phyloP scores from a whole-genome alignment of 108 stramenopile genomes.

The Fragilariopsis cylindrus region DNA sequence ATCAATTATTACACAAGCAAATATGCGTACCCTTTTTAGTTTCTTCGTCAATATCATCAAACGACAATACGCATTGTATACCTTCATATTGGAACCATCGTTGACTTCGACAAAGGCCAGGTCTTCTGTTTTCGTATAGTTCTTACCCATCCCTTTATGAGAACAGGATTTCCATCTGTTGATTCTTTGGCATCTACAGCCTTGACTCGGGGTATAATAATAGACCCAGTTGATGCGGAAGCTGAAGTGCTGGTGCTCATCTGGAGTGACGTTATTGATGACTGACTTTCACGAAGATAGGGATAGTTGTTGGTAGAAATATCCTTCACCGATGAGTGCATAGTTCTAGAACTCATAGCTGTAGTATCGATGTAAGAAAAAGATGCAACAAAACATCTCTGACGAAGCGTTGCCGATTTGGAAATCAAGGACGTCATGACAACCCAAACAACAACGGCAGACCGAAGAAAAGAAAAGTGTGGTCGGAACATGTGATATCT shows the following conservation, averaged over 20 bases:
- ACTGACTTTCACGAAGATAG: background rate
- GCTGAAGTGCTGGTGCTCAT: slow-evolving; percentile 9
- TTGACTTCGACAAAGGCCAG: slow-evolving; percentile 96
- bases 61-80: slow-evolving; percentile 87
- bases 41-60: slow-evolving; percentile 65
- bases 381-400: background rate
- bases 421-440: slow-evolving; percentile 11
- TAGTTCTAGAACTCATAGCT: background rate
- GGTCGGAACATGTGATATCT: slow-evolving; percentile 8
- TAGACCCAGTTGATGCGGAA: slow-evolving; percentile 1
- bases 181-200: slow-evolving; percentile 61
- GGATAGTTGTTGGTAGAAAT: background rate
- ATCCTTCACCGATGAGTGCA: background rate
- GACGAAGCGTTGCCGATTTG: background rate
- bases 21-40: slow-evolving; percentile 56
- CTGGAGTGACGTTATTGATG: background rate
- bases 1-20: background rate
- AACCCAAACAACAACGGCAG: background rate
- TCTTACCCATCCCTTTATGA: slow-evolving; percentile 96
- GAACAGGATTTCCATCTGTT: slow-evolving; percentile 63
- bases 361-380: background rate
- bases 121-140: slow-evolving; percentile 98
- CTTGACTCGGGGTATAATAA: slow-evolving; percentile 61
- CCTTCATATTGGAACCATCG: slow-evolving; percentile 93
- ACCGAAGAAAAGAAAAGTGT: background rate